Percentiles rank a stretch among this genome's conserved stretches.
Evolutionary conservation across 805 yeast genomes (phyloP).

Genomic region (Candida xiaguanensis): DNA sequence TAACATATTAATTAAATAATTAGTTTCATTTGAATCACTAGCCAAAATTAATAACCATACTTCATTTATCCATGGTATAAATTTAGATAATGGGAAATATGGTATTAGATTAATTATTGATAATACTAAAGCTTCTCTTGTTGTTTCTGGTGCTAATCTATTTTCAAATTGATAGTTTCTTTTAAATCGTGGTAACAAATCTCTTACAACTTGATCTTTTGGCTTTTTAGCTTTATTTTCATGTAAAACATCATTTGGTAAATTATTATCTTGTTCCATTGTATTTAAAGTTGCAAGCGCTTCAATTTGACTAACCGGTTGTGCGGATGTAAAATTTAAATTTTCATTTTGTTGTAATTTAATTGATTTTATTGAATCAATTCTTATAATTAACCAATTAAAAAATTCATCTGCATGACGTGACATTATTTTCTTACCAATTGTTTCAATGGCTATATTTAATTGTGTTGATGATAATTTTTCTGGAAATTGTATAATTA

Average conservation of each 20-base stretch:
- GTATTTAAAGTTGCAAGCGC: constrained; percentile 34
- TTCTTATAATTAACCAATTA: constrained; percentile 23
- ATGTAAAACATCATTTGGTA: constrained; percentile 19
- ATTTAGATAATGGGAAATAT: constrained; percentile 41
- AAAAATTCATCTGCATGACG: constrained; percentile 35
- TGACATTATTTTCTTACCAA: constrained; percentile 41
- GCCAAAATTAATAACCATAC: constrained; percentile 32
- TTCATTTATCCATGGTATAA: constrained; percentile 46
- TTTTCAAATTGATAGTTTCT: constrained; percentile 17
- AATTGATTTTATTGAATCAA: constrained; percentile 6
- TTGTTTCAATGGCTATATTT: constrained; percentile 52
- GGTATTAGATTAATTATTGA: constrained; percentile 52
- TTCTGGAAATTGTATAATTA: constrained; percentile 54
- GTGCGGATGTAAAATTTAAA: constrained; percentile 28
- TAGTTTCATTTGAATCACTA: constrained; percentile 35
- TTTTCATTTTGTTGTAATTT: neutral
- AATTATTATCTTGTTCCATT: constrained; percentile 17
- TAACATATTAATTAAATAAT: constrained; percentile 35
- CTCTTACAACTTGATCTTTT: constrained; percentile 17
- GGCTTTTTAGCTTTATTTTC: constrained; percentile 32
- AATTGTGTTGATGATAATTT: constrained; percentile 53
- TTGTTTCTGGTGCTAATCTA: constrained; percentile 32
- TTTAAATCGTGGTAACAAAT: constrained; percentile 7
- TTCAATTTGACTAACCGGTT: constrained; percentile 33
- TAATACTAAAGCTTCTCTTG: constrained; percentile 46